Conservation (phyloP, 1,139 yeast species). For the Blastobotrys raffinosifermentans region DNA sequence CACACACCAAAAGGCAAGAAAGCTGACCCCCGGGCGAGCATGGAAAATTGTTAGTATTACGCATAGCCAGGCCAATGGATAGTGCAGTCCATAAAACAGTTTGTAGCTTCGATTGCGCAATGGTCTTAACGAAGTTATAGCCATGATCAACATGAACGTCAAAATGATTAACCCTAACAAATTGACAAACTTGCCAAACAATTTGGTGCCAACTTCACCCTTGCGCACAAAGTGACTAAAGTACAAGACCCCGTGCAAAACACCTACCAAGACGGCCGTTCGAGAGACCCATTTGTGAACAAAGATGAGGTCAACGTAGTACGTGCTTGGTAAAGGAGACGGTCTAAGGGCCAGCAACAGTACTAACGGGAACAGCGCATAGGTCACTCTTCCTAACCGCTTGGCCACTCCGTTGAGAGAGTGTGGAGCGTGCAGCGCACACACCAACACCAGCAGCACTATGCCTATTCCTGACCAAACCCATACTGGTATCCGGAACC, state of each 20-base stretch:
- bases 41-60: conserved; percentile 59
- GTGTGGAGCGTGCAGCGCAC: conserved; percentile 13
- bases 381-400: conserved; percentile 52
- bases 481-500: conserved; percentile 32
- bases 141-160: conserved; percentile 39
- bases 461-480: conserved; percentile 31
- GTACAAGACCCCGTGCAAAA: conserved; percentile 57
- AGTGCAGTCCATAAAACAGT: conserved; percentile 62
- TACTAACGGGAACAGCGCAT: conserved; percentile 59
- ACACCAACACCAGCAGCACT: conserved; percentile 29
- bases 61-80: conserved; percentile 58
- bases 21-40: conserved; percentile 67
- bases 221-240: conserved; percentile 41
- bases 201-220: conserved; percentile 35
- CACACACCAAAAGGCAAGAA: conserved; percentile 44
- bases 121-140: conserved; percentile 50
- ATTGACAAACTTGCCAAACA: conserved; percentile 42
- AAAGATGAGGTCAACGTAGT: conserved; percentile 50
- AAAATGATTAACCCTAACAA: conserved; percentile 57
- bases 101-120: conserved; percentile 52
- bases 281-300: conserved; percentile 83
- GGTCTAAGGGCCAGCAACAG: conserved; percentile 60
- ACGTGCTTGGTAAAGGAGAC: conserved; percentile 46
- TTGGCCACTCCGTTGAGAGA: conserved; percentile 23
- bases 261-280: conserved; percentile 46